Conservation (phyloP, 306 rosid species). For the Gillenia trifoliata region DNA sequence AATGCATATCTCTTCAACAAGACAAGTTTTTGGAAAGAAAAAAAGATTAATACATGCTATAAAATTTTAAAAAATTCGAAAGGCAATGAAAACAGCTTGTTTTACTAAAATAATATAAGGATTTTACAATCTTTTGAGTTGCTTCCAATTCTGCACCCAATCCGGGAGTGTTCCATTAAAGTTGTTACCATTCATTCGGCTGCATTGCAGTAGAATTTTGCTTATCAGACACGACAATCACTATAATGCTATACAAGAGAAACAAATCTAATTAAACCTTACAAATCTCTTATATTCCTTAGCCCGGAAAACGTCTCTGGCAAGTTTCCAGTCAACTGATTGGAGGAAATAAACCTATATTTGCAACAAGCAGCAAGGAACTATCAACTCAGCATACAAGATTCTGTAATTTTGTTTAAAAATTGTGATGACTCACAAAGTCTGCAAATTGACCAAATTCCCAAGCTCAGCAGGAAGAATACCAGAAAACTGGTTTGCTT, state of each 20-base stretch:
- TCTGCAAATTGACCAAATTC: slow-evolving; percentile 9
- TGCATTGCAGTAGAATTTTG: neutral
- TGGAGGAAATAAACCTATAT: slow-evolving; percentile 22
- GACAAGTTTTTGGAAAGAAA: neutral
- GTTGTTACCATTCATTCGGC: slow-evolving; percentile 20
- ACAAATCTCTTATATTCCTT: slow-evolving; percentile 13
- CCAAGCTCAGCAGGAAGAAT: slow-evolving; percentile 31
- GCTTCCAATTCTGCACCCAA: slow-evolving; percentile 11
- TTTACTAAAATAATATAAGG: neutral
- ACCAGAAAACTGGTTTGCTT: slow-evolving; percentile 36
- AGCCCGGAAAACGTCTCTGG: slow-evolving; percentile 15
- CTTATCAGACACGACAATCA: neutral
- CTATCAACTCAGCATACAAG: neutral
- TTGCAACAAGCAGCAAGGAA: neutral
- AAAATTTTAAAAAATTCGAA: neutral
- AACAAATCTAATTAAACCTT: neutral
- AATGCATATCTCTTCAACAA: slow-evolving; percentile 15
- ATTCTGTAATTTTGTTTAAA: neutral
- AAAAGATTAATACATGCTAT: neutral
- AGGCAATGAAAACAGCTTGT: neutral
- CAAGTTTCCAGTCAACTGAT: slow-evolving; percentile 17
- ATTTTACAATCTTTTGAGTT: slow-evolving; percentile 17
- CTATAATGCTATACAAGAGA: neutral
- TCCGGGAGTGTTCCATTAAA: slow-evolving; percentile 14
- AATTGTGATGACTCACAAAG: neutral